Base-by-base conservation (phyloP, 2,329 filamentous ascomycete species). In the Aspergillus texensis region DNA sequence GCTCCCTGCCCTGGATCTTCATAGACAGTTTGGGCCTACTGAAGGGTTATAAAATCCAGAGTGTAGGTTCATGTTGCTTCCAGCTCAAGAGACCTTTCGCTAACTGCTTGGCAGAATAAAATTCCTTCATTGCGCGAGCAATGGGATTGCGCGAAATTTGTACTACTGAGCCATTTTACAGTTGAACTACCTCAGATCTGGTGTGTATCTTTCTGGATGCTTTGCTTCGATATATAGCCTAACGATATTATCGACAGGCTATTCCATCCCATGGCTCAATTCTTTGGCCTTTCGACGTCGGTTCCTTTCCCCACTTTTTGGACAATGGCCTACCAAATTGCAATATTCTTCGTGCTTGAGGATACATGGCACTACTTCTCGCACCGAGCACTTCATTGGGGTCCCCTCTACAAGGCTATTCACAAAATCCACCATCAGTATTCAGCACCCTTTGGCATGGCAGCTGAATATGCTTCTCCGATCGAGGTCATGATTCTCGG, bases 361-460 rank as follows among this genome's bases (percentile, higher is more conserved):
- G 95, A 99, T 80, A 84, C 94, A 70, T 99, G 95, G 95, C 95
- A 99, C 82, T 99, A 99, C 86, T 98, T 94, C 89, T 89, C 88
- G 70, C 95, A 99, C 83, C 93, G 95, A 71, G 88, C 87, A 50
- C 88, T 99, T 81, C 95, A 99, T 85, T 96, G 93, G 84, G 94
- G 92, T 26, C 92, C 93, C 45, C 89, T 99, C 6, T 99, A 99
- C 88, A 96, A 93, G 84, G 87, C 89, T 75, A 92, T 99, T 74
- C 95, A 99, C 87, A 99, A 99, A 85, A 94, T 99, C 72, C 95
- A 99, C 83, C 95, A 99, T 84, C 94, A 95, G 75, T 99, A 99
- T 84, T 97, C 93, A 43, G 95, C 95, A 14, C 95, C 95, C 21
- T 99, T 99, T 76, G 95, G 95, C 70, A 85, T 99, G 59, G 94